Conservation (phyloP, 495 filamentous ascomycete genomes). For the Tuber aestivum region DNA sequence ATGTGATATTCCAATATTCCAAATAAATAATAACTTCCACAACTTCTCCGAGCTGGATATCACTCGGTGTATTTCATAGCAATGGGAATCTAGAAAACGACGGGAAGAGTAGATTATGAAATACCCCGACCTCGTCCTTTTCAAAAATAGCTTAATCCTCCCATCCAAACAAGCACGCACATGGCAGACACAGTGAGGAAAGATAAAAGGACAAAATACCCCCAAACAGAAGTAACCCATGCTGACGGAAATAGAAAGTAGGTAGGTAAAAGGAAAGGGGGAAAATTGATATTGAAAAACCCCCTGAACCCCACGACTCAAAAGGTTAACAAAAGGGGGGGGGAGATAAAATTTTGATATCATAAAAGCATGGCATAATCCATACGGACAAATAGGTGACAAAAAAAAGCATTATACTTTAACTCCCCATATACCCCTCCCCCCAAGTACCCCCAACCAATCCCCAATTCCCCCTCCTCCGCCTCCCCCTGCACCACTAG, state of each 20-base stretch:
- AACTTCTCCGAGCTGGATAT: neutral
- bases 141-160: constrained; percentile 6
- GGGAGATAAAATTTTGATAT: neutral
- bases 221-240: neutral
- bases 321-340: neutral
- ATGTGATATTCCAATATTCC: neutral
- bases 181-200: neutral
- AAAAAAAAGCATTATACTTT: constrained; percentile 51
- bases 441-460: constrained; percentile 90
- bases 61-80: neutral
- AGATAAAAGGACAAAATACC: neutral
- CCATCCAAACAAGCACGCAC: neutral
- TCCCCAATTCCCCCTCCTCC: constrained; percentile 60
- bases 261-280: neutral
- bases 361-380: constrained; percentile 12
- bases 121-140: neutral
- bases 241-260: neutral
- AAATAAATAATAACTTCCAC: neutral
- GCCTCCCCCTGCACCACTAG: constrained; percentile 56
- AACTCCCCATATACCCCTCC: constrained; percentile 86
- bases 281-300: neutral
- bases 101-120: constrained; percentile 1
- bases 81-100: constrained; percentile 8
- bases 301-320: neutral
- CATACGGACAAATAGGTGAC: neutral